These are phyloP conservation scores for Pleurotus giganteus DNA, from an alignment of 768 basidiomycete species.

Conservation along the genomic window DNA sequence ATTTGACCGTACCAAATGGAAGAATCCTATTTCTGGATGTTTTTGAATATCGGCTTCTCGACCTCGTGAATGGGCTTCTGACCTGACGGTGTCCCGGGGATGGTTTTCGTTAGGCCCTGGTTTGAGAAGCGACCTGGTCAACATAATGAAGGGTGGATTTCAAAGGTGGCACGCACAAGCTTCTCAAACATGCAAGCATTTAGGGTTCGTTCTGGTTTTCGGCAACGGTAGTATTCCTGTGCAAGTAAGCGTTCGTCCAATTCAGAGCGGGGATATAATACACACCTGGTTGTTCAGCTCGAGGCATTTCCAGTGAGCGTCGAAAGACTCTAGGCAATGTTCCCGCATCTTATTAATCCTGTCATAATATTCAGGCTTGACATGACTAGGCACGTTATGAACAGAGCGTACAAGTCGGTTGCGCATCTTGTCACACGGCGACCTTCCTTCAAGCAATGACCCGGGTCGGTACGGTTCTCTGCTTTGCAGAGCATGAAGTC, in stretches of 20 bases:
- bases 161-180: conserved; percentile 84
- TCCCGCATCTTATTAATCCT: conserved; percentile 94
- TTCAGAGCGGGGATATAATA: conserved; percentile 12
- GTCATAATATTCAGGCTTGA: background rate
- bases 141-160: background rate
- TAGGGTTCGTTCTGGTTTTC: conserved; percentile 81
- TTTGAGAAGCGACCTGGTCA: background rate
- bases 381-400: background rate
- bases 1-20: background rate
- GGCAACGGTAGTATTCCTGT: conserved; percentile 87
- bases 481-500: conserved; percentile 98
- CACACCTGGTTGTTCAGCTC: conserved; percentile 92
- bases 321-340: conserved; percentile 83
- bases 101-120: conserved; percentile 87
- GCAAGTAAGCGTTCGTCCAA: background rate
- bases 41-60: conserved; percentile 76
- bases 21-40: conserved; percentile 70
- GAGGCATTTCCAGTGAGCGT: conserved; percentile 92
- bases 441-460: conserved; percentile 93
- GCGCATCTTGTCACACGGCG: conserved; percentile 94
- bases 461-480: conserved; percentile 80
- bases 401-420: conserved; percentile 72
- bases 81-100: conserved; percentile 85
- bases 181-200: conserved; percentile 98
- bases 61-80: conserved; percentile 87